These are phyloP conservation scores for Conringia planisiliqua DNA, from an alignment of 345 rosid species.

Conservation along the genomic window DNA sequence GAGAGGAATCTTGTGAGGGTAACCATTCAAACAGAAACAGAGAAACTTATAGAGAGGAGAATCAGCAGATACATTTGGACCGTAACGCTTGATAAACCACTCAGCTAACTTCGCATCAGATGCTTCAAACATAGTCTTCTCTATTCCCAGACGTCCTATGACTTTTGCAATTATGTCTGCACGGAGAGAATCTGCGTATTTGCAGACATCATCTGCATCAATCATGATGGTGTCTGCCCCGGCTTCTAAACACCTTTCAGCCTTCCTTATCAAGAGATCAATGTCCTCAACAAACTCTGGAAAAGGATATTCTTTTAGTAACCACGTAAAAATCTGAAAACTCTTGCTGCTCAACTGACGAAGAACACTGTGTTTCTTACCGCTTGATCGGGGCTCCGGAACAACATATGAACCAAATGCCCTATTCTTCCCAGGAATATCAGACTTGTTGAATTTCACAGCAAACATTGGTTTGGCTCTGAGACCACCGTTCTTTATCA, in stretches of 20 bases:
- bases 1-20: background rate
- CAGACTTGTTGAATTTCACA: slow-evolving; percentile 69
- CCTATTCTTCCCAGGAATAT: slow-evolving; percentile 58
- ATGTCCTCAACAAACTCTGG: slow-evolving; percentile 80
- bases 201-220: slow-evolving; percentile 84
- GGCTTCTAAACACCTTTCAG: slow-evolving; percentile 93
- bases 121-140: slow-evolving; percentile 95
- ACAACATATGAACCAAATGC: slow-evolving; percentile 80
- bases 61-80: slow-evolving; percentile 58
- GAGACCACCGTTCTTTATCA: slow-evolving; percentile 76
- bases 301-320: background rate
- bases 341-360: background rate
- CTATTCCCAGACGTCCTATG: slow-evolving; percentile 78
- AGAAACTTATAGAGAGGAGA: background rate
- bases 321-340: background rate
- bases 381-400: slow-evolving; percentile 65
- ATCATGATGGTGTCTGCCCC: slow-evolving; percentile 96
- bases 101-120: slow-evolving; percentile 64
- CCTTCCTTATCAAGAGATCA: slow-evolving; percentile 78
- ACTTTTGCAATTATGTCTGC: slow-evolving; percentile 77
- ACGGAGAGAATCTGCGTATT: slow-evolving; percentile 61
- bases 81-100: slow-evolving; percentile 80
- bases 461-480: slow-evolving; percentile 83
- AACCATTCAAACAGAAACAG: background rate
- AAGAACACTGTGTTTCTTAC: slow-evolving; percentile 34